Conservation (phyloP, 176 grass and related monocot species). For the Zizania latifolia region DNA sequence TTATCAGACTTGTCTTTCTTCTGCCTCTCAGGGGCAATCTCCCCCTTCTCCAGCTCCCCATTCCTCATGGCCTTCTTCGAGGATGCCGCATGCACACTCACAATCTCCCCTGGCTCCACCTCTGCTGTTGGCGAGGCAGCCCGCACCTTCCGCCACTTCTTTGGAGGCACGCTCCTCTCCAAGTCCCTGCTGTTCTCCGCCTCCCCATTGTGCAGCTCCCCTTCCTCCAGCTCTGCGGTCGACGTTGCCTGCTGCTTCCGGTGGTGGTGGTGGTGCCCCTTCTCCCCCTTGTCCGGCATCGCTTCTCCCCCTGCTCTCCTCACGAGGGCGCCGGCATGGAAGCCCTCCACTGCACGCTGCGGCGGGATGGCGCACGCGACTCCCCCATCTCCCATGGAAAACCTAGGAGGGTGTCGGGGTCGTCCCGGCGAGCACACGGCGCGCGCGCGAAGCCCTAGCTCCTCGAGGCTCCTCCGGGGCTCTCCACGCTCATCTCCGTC, state of each 20-base stretch:
- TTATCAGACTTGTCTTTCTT: conserved; percentile 37
- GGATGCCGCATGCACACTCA: background rate
- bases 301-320: conserved; percentile 53
- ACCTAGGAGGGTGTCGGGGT: conserved; percentile 30
- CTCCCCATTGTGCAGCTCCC: conserved; percentile 81
- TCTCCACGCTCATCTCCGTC: conserved; percentile 72
- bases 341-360: conserved; percentile 47
- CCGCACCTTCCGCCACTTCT: conserved; percentile 76
- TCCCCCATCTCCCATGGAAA: conserved; percentile 99
- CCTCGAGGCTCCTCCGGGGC: conserved; percentile 42
- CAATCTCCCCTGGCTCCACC: conserved; percentile 67
- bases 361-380: conserved; percentile 79
- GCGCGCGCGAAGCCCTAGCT: conserved; percentile 60
- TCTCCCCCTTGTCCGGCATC: conserved; percentile 44
- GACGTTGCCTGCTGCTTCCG: conserved; percentile 24
- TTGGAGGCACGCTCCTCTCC: conserved; percentile 56
- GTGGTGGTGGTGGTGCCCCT: conserved; percentile 29
- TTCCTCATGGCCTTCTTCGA: conserved; percentile 38
- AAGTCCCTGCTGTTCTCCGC: conserved; percentile 14
- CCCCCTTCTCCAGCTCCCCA: conserved; percentile 35
- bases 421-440: background rate
- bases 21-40: conserved; percentile 9
- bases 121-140: conserved; percentile 36
- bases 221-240: conserved; percentile 74
- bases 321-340: conserved; percentile 38